A percentile compares a stretch with the other conserved stretches of the same genome.
phyloP scores from a whole-genome alignment of 2,329 filamentous ascomycete genomes.

The Neoascochyta sp. region DNA sequence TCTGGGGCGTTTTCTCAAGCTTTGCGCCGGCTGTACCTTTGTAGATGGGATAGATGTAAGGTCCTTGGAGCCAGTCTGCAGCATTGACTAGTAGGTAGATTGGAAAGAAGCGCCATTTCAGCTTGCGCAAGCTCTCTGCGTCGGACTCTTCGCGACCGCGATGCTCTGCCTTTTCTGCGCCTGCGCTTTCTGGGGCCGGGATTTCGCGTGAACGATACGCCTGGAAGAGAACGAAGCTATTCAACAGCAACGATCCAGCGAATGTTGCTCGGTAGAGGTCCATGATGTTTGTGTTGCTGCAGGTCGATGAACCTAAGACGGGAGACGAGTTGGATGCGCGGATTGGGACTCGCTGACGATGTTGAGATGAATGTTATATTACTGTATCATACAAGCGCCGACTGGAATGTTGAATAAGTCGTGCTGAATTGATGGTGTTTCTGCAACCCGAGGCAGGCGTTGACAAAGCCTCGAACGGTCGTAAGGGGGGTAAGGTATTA shows the following conservation, averaged over 20 bases:
- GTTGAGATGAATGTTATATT: background rate
- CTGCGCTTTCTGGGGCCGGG: slow-evolving; percentile 4
- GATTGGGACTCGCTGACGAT: background rate
- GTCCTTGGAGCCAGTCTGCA: slow-evolving; percentile 49
- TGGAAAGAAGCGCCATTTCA: slow-evolving; percentile 44
- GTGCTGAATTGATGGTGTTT: background rate
- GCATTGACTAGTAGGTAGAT: slow-evolving; percentile 45
- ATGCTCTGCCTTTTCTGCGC: slow-evolving; percentile 21
- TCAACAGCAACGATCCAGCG: slow-evolving; percentile 24
- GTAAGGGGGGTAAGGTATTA: slow-evolving; percentile 1
- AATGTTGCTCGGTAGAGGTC: slow-evolving; percentile 33
- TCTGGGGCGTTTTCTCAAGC: no score
- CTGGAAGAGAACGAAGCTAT: slow-evolving; percentile 24
- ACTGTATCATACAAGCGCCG: background rate
- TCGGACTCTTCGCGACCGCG: slow-evolving; percentile 23
- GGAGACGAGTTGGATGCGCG: background rate
- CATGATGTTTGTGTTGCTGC: slow-evolving; percentile 17
- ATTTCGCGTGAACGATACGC: slow-evolving; percentile 21
- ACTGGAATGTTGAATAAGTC: background rate
- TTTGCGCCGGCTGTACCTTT: slow-evolving; percentile 32
- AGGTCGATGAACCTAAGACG: slow-evolving; percentile 1
- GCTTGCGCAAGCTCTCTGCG: slow-evolving; percentile 29
- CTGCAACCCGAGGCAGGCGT: slow-evolving; percentile 1
- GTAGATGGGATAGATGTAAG: slow-evolving; percentile 53
- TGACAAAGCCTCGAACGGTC: slow-evolving; percentile 2